Percentiles rank a stretch among this genome's conserved stretches.
Conservation (phyloP, 352 stramenopile genomes). For the Stramenopiles sp. region DNA sequence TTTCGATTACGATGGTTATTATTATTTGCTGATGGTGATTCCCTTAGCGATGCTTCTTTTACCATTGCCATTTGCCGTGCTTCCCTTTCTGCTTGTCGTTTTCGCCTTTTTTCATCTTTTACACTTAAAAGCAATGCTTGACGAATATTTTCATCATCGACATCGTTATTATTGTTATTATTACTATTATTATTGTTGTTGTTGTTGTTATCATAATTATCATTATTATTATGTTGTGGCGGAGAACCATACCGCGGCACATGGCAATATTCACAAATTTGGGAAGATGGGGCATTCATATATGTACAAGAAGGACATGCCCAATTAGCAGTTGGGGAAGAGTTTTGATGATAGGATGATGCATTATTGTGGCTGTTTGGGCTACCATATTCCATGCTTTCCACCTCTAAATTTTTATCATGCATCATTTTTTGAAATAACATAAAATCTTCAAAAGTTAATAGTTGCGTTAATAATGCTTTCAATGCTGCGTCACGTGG, state of each 20-base stretch:
- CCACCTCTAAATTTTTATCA: not conserved
- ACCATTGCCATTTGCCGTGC: not conserved
- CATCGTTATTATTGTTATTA: not conserved
- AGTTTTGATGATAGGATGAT: not conserved
- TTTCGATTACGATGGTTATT: not conserved
- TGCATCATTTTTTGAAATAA: conserved; percentile 8
- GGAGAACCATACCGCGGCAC: not conserved
- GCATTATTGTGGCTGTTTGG: not conserved
- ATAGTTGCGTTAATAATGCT: not conserved
- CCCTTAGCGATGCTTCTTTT: not conserved
- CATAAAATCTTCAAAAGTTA: conserved; percentile 9
- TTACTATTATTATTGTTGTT: not conserved
- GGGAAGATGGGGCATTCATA: not conserved
- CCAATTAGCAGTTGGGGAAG: not conserved
- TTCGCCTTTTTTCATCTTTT: not conserved
- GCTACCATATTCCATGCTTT: not conserved
- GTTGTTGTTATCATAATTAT: not conserved
- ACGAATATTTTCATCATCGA: not conserved
- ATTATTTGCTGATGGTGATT: not conserved
- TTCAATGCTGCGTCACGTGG: not conserved
- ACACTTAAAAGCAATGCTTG: not conserved
- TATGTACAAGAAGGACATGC: conserved; percentile 7
- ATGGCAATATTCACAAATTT: conserved; percentile 3
- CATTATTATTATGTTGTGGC: not conserved
- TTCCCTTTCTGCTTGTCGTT: not conserved